Evolutionary conservation across 140 eudicot genomes (phyloP).

Genomic region (Oenanthe javanica): DNA sequence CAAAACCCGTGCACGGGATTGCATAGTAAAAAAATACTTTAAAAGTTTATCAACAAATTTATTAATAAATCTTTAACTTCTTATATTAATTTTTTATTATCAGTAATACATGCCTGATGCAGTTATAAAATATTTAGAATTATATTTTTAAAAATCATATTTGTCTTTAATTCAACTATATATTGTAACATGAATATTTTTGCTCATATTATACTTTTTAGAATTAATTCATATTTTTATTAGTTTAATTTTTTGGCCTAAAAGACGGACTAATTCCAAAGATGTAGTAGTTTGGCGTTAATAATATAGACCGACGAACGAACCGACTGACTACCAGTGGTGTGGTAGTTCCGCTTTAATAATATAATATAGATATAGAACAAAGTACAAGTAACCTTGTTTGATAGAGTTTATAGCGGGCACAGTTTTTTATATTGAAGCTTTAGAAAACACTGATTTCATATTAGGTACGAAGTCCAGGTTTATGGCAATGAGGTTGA

Average conservation of each 20-base stretch:
- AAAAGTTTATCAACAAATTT: too few relatives aligned
- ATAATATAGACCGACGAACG: too few relatives aligned
- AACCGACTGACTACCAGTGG: too few relatives aligned
- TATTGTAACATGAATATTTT: not conserved
- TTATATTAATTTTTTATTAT: too few relatives aligned
- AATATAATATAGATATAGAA: not conserved
- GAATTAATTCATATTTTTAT: not conserved
- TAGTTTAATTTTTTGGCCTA: not conserved
- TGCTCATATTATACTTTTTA: not conserved
- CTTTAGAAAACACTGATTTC: not conserved
- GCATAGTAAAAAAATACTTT: not conserved
- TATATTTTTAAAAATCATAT: too few relatives aligned
- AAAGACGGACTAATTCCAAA: not conserved
- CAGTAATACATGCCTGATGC: not conserved
- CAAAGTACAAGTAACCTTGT: not conserved
- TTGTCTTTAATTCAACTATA: not conserved
- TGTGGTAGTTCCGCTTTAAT: too few relatives aligned
- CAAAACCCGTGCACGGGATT: not conserved
- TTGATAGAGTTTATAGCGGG: not conserved
- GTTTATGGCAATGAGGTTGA: constrained; percentile 54
- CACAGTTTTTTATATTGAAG: not conserved
- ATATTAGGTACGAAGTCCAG: constrained; percentile 59
- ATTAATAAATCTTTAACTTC: too few relatives aligned
- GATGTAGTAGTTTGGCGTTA: not conserved
- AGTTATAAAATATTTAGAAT: not conserved